Evolutionary conservation across 176 grass and related monocot species (phyloP).

Genomic region (Aegilops bicornis): DNA sequence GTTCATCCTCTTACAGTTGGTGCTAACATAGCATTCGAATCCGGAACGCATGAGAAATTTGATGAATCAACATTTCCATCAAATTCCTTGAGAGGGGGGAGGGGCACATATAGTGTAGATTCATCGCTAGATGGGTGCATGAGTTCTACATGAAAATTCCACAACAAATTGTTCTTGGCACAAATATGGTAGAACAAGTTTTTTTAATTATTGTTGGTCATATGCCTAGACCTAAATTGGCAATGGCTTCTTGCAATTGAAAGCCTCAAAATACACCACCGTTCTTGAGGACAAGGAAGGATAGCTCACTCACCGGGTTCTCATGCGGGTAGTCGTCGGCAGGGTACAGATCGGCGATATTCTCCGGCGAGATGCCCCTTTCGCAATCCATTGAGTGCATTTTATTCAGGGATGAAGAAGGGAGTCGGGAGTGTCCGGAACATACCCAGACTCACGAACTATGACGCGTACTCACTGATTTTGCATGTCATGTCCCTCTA

Average conservation of each 20-base stretch:
- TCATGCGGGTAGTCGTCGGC: neutral
- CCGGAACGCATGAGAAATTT: neutral
- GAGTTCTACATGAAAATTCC: neutral
- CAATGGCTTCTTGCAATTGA: neutral
- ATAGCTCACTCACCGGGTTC: conserved; percentile 23
- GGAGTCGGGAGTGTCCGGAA: neutral
- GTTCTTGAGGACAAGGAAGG: neutral
- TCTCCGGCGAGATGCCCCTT: conserved; percentile 8
- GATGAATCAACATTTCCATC: neutral
- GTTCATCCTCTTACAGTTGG: neutral
- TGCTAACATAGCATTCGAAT: neutral
- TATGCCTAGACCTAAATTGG: neutral
- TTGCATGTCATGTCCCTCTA: neutral
- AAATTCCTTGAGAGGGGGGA: too few species aligned
- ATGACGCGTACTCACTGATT: neutral
- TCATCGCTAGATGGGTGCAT: neutral
- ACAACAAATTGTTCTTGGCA: neutral
- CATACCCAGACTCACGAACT: neutral
- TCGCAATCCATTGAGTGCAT: conserved; percentile 29
- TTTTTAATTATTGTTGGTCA: neutral
- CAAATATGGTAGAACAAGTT: neutral
- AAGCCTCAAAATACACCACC: neutral
- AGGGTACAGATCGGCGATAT: neutral
- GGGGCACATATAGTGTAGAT: neutral
- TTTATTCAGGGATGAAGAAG: conserved; percentile 22